Evolutionary conservation across 2,329 filamentous ascomycete species (phyloP), one percentile per base, ranked within the genome.

Genomic region (Trematosphaeria pertusa): DNA sequence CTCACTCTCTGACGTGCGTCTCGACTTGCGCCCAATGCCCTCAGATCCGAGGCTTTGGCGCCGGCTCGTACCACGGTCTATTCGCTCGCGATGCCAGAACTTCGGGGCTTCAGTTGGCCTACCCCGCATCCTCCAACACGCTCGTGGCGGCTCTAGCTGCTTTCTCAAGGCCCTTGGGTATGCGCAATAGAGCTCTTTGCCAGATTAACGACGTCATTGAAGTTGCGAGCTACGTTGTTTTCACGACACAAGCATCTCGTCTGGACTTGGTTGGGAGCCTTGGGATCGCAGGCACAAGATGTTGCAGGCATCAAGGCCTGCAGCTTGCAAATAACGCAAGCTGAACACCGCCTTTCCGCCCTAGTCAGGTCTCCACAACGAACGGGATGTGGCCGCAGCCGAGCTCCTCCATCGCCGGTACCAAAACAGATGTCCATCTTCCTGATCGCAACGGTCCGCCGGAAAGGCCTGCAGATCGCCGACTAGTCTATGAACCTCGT

Each of bases 1-100:
- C 35, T 26, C 35, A 26, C 35, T 6, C 19, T 4, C 35, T 26
- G 24, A n/a, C 35, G 5, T n/a, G 35, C 35, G 14, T 37, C 28
- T 22, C 20, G 28, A 37, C 35, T 26, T 15, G 28, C 28, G 35
- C 35, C 35, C 35, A 37, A 37, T 22, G 35, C 20, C 22, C 5
- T 11, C 20, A 21, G 14, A 26, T 8, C 10, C 19, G 3, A 9
- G 12, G 18, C 35, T 19, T 37, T 14, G 19, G 21, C 5, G n/a
- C 6, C 14, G 11, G 6, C 14, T 19, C 14, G 21, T 37, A 37
- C 35, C 10, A 37, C 19, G 15, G 11, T n/a, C 35, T 12, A 14
- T 20, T 37, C 14, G 34, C 5, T 21, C 34, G 20, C 18, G n/a
- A 21, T 11, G 12, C n/a, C 12, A 12, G 3, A 10, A 24, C 28